Evolutionary conservation across 768 basidiomycete genomes (phyloP).

Genomic region (Astraeus odoratus): DNA sequence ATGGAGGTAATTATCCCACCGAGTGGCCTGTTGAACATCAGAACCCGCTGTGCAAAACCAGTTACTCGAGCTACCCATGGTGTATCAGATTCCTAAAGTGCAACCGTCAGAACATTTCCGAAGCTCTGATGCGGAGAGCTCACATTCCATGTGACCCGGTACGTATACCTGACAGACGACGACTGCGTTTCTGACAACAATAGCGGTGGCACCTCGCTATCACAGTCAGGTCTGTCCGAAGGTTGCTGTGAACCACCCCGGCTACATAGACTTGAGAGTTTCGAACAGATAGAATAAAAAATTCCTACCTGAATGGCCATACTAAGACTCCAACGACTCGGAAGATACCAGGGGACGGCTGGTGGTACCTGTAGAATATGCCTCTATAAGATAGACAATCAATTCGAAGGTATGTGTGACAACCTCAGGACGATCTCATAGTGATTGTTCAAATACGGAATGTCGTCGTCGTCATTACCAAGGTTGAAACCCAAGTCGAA

Average conservation of each 20-base stretch:
- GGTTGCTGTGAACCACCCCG: slow-evolving; percentile 53
- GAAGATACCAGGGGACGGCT: slow-evolving; percentile 57
- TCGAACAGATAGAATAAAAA: neutral
- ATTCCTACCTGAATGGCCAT: slow-evolving; percentile 49
- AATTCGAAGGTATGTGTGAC: neutral
- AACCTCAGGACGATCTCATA: slow-evolving; percentile 81
- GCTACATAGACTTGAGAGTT: slow-evolving; percentile 29
- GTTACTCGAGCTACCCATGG: slow-evolving; percentile 53
- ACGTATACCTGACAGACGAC: slow-evolving; percentile 77
- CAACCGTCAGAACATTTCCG: slow-evolving; percentile 2
- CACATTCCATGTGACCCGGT: slow-evolving; percentile 82
- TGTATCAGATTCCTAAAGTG: slow-evolving; percentile 69
- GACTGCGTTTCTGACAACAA: slow-evolving; percentile 51
- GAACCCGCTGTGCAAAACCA: neutral
- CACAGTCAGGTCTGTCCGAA: slow-evolving; percentile 42
- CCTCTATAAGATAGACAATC: slow-evolving; percentile 6
- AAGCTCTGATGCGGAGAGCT: slow-evolving; percentile 20
- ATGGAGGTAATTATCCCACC: slow-evolving; percentile 96
- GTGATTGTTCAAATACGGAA: slow-evolving; percentile 83
- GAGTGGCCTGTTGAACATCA: slow-evolving; percentile 58
- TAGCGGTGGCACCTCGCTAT: slow-evolving; percentile 39
- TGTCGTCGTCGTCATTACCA: slow-evolving; percentile 61
- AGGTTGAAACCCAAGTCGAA: slow-evolving; percentile 94
- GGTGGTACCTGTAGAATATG: slow-evolving; percentile 66
- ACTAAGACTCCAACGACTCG: slow-evolving; percentile 92